A percentile compares a stretch with the other conserved stretches of the same genome.
Evolutionary conservation across 306 rosid species (phyloP).

Genomic region (Rosa persica): DNA sequence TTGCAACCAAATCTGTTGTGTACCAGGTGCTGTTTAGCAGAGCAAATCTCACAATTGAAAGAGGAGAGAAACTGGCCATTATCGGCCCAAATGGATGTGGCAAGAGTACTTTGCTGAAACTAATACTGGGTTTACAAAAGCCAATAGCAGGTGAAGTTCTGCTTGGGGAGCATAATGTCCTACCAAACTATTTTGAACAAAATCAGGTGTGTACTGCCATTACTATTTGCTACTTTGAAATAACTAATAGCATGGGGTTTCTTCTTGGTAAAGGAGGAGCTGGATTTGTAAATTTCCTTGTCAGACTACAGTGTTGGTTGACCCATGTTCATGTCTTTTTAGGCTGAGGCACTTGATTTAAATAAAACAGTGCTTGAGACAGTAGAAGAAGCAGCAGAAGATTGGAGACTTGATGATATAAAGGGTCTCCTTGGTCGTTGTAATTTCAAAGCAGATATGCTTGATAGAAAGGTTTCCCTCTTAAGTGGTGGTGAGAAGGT

Average conservation of each 20-base stretch:
- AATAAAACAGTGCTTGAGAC: conserved; percentile 89
- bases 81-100: conserved; percentile 99
- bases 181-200: conserved; percentile 97
- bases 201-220: conserved; percentile 65
- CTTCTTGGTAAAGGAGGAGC: not conserved
- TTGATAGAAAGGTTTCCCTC: conserved; percentile 88
- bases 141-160: conserved; percentile 73
- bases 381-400: conserved; percentile 92
- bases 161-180: conserved; percentile 91
- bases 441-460: conserved; percentile 94
- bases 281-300: not conserved
- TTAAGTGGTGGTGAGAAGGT: conserved; percentile 99
- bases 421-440: conserved; percentile 99
- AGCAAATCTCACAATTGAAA: conserved; percentile 88
- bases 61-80: conserved; percentile 93
- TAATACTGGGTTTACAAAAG: conserved; percentile 86
- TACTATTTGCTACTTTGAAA: conserved; percentile 14
- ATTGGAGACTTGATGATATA: conserved; percentile 90
- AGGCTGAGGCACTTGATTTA: conserved; percentile 99
- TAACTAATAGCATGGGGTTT: conserved; percentile 13
- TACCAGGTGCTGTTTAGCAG: conserved; percentile 67
- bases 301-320: conserved; percentile 23
- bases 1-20: conserved; percentile 30
- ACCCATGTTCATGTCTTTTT: conserved; percentile 30
- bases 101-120: conserved; percentile 91